Evolutionary conservation across 306 rosid species (phyloP).

Genomic region (Morella rubra): DNA sequence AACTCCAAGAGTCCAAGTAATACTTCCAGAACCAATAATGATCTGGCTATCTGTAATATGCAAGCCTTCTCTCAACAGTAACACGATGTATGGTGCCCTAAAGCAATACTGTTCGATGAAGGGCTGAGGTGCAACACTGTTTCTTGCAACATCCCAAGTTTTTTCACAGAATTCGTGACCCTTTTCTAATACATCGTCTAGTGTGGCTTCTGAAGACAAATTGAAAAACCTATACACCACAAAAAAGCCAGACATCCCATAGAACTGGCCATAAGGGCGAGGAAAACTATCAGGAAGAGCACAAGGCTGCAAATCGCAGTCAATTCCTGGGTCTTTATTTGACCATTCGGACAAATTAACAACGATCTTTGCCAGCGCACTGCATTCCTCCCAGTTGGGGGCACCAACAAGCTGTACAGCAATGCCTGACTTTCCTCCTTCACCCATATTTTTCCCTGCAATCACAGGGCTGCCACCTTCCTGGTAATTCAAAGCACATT

Average conservation of each 20-base stretch:
- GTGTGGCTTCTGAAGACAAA: slow-evolving; percentile 71
- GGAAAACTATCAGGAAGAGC: slow-evolving; percentile 66
- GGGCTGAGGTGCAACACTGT: slow-evolving; percentile 89
- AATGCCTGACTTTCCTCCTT: slow-evolving; percentile 45
- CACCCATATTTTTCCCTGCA: slow-evolving; percentile 33
- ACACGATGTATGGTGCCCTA: slow-evolving; percentile 85
- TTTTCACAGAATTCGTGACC: slow-evolving; percentile 73
- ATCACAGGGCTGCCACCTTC: slow-evolving; percentile 47
- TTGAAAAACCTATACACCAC: slow-evolving; percentile 88
- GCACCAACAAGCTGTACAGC: slow-evolving; percentile 62
- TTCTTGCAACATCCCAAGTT: slow-evolving; percentile 77
- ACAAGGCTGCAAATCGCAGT: slow-evolving; percentile 82
- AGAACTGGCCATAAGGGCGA: slow-evolving; percentile 73
- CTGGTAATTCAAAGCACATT: slow-evolving; percentile 38
- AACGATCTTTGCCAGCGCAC: slow-evolving; percentile 62
- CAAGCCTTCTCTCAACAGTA: slow-evolving; percentile 84
- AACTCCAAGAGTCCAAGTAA: slow-evolving; percentile 98
- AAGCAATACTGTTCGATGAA: slow-evolving; percentile 97
- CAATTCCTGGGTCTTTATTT: slow-evolving; percentile 49
- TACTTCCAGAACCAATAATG: slow-evolving; percentile 87
- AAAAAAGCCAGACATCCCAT: slow-evolving; percentile 86
- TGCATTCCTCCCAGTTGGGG: slow-evolving; percentile 84
- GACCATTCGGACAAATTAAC: slow-evolving; percentile 93
- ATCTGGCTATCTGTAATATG: slow-evolving; percentile 71
- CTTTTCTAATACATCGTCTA: slow-evolving; percentile 80